A percentile compares a stretch with the other conserved stretches of the same genome.
phyloP scores from a whole-genome alignment of 345 rosid species.

The Rhizophora mangle region DNA sequence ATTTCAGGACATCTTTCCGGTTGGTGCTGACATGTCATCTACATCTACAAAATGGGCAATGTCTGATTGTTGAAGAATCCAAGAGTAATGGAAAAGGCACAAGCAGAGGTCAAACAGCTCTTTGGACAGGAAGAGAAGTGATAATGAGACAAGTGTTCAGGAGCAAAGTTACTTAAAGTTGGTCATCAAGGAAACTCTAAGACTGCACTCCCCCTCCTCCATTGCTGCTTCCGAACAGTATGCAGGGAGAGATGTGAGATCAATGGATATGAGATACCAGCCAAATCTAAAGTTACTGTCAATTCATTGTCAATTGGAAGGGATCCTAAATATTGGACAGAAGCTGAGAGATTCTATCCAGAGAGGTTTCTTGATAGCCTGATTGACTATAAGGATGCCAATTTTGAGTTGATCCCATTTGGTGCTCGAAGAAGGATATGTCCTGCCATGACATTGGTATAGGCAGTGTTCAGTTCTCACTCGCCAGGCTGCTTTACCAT shows the following conservation, averaged over 20 bases:
- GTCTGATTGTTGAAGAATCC: conserved; percentile 10
- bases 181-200: conserved; percentile 10
- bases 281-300: conserved; percentile 9
- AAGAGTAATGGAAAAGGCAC: conserved; percentile 16
- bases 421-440: conserved; percentile 18
- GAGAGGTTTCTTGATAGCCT: conserved; percentile 15
- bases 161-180: conserved; percentile 8
- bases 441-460: conserved; percentile 7
- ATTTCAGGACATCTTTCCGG: conserved; percentile 7
- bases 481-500: conserved; percentile 9
- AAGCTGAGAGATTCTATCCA: conserved; percentile 9
- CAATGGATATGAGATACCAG: conserved; percentile 1
- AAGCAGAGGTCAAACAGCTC: conserved; percentile 2
- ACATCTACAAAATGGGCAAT: conserved; percentile 8
- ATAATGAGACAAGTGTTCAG: background rate
- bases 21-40: conserved; percentile 5
- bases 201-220: conserved; percentile 16
- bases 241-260: conserved; percentile 6
- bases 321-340: conserved; percentile 8
- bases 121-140: background rate
- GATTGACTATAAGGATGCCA: conserved; percentile 13
- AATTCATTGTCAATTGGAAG: conserved; percentile 11
- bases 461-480: conserved; percentile 5
- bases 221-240: conserved; percentile 9
- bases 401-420: conserved; percentile 14